Evolutionary conservation across 495 filamentous ascomycete genomes (phyloP).

Genomic region (Saxispiralis lemnorum): DNA sequence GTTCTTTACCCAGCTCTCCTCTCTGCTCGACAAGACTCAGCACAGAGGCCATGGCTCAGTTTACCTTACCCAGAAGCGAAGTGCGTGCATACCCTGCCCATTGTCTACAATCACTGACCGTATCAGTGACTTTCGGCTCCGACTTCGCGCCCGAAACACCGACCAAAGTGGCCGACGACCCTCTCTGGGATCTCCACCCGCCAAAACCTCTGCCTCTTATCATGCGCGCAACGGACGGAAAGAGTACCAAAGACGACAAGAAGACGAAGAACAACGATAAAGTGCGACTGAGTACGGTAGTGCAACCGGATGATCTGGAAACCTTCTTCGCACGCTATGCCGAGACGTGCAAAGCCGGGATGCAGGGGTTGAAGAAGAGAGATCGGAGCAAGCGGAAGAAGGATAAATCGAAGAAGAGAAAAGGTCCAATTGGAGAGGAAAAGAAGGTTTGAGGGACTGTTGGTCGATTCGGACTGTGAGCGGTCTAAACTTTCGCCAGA

Average conservation of each 20-base stretch:
- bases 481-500: too few species aligned
- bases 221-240: conserved; percentile 69
- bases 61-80: conserved; percentile 69
- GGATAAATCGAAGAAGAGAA: conserved; percentile 52
- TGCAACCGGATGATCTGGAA: conserved; percentile 56
- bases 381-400: conserved; percentile 71
- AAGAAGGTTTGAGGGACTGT: conserved; percentile 2
- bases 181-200: conserved; percentile 37
- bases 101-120: neutral
- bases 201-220: conserved; percentile 49
- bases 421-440: conserved; percentile 27
- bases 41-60: conserved; percentile 58
- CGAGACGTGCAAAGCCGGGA: conserved; percentile 79
- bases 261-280: conserved; percentile 33
- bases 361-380: conserved; percentile 79
- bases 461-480: too few species aligned
- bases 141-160: conserved; percentile 5
- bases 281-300: conserved; percentile 70
- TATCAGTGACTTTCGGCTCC: conserved; percentile 17
- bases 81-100: conserved; percentile 24
- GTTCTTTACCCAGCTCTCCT: conserved; percentile 71
- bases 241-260: conserved; percentile 31
- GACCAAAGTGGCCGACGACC: conserved; percentile 21
- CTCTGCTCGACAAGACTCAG: conserved; percentile 53
- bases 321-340: conserved; percentile 71